These are phyloP conservation scores for Suillus alpinus DNA, from an alignment of 768 basidiomycete genomes.

Conservation along the genomic window DNA sequence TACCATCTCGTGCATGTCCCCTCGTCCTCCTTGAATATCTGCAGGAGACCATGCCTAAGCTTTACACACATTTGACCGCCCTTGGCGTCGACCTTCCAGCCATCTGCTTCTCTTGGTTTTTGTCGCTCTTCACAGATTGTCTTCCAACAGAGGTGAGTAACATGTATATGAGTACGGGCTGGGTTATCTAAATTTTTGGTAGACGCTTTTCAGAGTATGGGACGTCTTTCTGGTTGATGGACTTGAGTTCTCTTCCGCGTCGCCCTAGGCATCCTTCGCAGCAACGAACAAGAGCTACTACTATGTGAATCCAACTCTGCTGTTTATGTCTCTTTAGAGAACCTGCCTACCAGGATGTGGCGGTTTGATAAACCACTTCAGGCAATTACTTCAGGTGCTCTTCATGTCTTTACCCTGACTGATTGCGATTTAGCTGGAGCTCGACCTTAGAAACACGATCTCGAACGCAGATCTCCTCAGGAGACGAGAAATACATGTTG, in stretches of 20 bases:
- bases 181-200: slow-evolving; percentile 5
- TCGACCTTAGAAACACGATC: slow-evolving; percentile 52
- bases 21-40: slow-evolving; percentile 88
- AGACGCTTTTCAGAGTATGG: slow-evolving; percentile 96
- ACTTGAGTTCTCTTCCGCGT: slow-evolving; percentile 89
- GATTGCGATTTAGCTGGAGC: slow-evolving; percentile 43
- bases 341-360: slow-evolving; percentile 91
- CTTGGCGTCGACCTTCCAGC: slow-evolving; percentile 90
- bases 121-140: slow-evolving; percentile 94
- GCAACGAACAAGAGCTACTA: slow-evolving; percentile 80
- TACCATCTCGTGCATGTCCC: slow-evolving; percentile 93
- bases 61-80: slow-evolving; percentile 71
- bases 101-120: slow-evolving; percentile 98
- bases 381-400: slow-evolving; percentile 42
- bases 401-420: not conserved
- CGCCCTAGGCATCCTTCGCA: slow-evolving; percentile 81
- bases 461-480: slow-evolving; percentile 54
- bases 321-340: slow-evolving; percentile 86
- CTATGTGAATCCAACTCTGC: slow-evolving; percentile 83
- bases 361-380: slow-evolving; percentile 86
- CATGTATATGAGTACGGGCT: not conserved
- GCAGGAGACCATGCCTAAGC: slow-evolving; percentile 68
- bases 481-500: slow-evolving; percentile 51
- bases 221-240: slow-evolving; percentile 94
- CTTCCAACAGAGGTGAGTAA: slow-evolving; percentile 82